Conservation (phyloP, 805 yeast genomes). For the Isabelozyma rhagii region DNA sequence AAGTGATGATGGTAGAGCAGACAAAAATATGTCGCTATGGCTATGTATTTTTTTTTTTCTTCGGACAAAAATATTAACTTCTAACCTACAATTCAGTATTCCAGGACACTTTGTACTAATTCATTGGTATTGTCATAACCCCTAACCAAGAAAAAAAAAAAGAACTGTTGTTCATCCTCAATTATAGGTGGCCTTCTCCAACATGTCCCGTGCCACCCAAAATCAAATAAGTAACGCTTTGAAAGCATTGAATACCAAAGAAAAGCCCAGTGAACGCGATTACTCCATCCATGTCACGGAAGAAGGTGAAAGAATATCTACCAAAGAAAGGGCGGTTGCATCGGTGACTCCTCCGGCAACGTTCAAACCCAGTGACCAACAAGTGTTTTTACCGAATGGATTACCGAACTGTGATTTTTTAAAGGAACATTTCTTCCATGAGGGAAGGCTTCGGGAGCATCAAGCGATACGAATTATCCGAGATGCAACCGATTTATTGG, state of each 20-base stretch:
- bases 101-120: no score
- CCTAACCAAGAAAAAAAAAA: no score
- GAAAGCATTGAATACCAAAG: constrained; percentile 51
- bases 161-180: no score
- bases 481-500: constrained; percentile 61
- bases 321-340: constrained; percentile 55
- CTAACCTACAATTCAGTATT: no score
- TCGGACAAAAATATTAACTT: no score
- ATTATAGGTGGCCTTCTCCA: neutral
- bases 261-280: constrained; percentile 23
- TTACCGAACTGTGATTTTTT: constrained; percentile 72
- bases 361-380: constrained; percentile 59
- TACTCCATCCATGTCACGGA: constrained; percentile 48
- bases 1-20: neutral
- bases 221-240: constrained; percentile 61
- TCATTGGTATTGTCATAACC: no score
- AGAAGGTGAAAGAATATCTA: constrained; percentile 54
- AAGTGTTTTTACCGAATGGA: constrained; percentile 61
- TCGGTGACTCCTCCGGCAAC: constrained; percentile 67
- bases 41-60: neutral
- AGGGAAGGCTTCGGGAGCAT: constrained; percentile 71
- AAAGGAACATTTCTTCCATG: constrained; percentile 68
- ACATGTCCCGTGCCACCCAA: constrained; percentile 7
- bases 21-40: neutral
- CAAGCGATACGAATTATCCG: constrained; percentile 69